Conservation (phyloP, 306 rosid genomes). For the Rosa lucieae region DNA sequence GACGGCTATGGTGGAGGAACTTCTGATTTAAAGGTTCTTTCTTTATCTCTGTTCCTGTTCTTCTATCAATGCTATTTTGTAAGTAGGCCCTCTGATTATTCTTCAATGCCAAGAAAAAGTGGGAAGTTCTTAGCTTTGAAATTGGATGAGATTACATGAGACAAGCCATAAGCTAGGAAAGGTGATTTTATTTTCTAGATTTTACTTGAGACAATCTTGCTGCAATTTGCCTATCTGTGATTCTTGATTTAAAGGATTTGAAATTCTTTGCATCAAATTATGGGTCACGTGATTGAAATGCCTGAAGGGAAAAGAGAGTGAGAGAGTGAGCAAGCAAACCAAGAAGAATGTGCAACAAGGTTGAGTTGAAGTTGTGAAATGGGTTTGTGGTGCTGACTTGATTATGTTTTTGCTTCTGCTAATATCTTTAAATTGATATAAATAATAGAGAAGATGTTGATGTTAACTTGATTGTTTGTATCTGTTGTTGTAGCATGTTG, state of each 20-base stretch:
- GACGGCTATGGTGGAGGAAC: constrained; percentile 67
- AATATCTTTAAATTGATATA: not conserved
- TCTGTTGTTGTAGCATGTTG: constrained; percentile 53
- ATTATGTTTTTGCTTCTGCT: not conserved
- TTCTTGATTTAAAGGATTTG: not conserved
- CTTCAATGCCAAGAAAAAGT: not conserved
- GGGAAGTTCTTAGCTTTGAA: not conserved
- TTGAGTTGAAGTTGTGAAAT: not conserved
- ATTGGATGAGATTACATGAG: not conserved
- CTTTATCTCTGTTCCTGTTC: not conserved
- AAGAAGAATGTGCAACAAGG: not conserved
- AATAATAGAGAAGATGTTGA: not conserved
- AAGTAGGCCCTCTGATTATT: not conserved
- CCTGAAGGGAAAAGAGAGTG: not conserved
- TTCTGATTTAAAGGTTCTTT: constrained; percentile 49
- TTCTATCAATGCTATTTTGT: not conserved
- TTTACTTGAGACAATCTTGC: not conserved
- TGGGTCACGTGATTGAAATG: not conserved
- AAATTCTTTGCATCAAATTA: not conserved
- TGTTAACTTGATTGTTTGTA: not conserved
- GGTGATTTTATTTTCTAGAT: not conserved
- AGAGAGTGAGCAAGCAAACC: not conserved
- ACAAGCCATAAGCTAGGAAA: not conserved
- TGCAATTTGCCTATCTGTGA: not conserved
- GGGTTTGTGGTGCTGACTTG: not conserved